phyloP scores from a whole-genome alignment of 139 green algal species.

The Dunaliella primolecta region DNA sequence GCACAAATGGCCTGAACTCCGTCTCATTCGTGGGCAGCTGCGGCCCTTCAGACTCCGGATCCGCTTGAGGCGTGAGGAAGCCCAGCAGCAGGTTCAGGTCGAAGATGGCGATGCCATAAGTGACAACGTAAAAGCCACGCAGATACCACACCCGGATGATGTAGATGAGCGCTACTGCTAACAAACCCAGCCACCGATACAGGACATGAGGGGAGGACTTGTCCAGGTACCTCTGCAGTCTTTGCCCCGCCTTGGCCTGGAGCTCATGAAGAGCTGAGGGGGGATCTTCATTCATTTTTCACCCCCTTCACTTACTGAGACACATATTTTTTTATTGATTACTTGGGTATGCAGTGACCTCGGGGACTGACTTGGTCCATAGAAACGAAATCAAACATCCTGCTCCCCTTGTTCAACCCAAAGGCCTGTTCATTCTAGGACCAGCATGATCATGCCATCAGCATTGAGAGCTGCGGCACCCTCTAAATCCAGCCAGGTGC shows the following conservation, averaged over 20 bases:
- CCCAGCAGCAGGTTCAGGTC: conserved; percentile 98
- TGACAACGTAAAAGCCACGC: conserved; percentile 96
- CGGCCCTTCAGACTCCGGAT: conserved; percentile 86
- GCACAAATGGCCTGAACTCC: conserved; percentile 97
- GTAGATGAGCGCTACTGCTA: conserved; percentile 70
- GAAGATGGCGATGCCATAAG: conserved; percentile 96
- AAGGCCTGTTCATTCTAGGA: too few relatives aligned
- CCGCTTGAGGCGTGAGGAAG: conserved; percentile 85
- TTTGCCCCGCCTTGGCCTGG: background rate
- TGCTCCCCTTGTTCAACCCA: too few relatives aligned
- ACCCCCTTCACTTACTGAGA: too few relatives aligned
- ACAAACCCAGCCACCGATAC: conserved; percentile 68
- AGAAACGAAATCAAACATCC: too few relatives aligned
- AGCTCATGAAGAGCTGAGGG: background rate
- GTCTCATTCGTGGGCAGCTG: conserved; percentile 88
- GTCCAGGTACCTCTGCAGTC: conserved; percentile 75
- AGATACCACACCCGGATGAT: conserved; percentile 74
- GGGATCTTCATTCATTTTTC: background rate
- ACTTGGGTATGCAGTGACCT: too few relatives aligned
- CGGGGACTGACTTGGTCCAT: too few relatives aligned
- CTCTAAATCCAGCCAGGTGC: too few relatives aligned
- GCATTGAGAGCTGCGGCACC: too few relatives aligned
- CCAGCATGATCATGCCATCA: too few relatives aligned
- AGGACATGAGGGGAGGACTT: conserved; percentile 67
- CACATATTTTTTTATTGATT: too few relatives aligned